Evolutionary conservation across 164 flowering plant genomes (phyloP).

Genomic region (Cinnamomum micranthum): DNA sequence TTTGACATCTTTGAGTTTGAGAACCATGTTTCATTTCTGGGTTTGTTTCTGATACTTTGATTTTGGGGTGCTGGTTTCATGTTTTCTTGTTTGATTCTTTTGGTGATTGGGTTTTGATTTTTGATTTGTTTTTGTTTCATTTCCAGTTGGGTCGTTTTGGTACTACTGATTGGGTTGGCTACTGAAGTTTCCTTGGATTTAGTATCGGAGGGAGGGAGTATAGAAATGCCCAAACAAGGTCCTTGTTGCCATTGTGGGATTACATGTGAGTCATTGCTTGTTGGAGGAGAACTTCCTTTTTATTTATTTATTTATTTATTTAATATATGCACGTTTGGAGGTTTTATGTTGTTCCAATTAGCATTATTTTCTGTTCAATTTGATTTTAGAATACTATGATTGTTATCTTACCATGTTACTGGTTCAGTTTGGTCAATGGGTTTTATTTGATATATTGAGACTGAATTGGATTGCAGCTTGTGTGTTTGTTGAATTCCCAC

Average conservation of each 20-base stretch:
- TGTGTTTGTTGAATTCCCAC: neutral
- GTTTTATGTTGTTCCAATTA: neutral
- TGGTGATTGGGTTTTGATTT: neutral
- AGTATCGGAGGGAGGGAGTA: neutral
- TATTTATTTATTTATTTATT: too few relatives aligned
- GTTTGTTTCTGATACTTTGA: neutral
- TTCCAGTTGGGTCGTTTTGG: too few relatives aligned
- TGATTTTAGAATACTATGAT: neutral
- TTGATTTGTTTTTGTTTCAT: neutral
- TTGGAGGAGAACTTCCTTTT: neutral
- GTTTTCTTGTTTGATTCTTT: neutral
- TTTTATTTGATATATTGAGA: neutral
- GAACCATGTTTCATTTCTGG: neutral
- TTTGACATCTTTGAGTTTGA: neutral
- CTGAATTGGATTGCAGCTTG: neutral
- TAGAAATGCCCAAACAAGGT: conserved; percentile 28
- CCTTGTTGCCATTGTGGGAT: conserved; percentile 37
- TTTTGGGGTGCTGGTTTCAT: neutral
- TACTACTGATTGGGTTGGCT: neutral
- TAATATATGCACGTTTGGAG: neutral
- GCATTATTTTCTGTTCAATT: conserved; percentile 1
- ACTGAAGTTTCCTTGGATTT: neutral
- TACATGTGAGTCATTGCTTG: conserved; percentile 19
- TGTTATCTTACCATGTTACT: neutral
- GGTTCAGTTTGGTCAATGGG: neutral